A percentile compares a stretch with the other conserved stretches of the same genome.
These are phyloP conservation scores for Diatrype stigma DNA, from an alignment of 2,329 filamentous ascomycete species.

Conservation along the genomic window DNA sequence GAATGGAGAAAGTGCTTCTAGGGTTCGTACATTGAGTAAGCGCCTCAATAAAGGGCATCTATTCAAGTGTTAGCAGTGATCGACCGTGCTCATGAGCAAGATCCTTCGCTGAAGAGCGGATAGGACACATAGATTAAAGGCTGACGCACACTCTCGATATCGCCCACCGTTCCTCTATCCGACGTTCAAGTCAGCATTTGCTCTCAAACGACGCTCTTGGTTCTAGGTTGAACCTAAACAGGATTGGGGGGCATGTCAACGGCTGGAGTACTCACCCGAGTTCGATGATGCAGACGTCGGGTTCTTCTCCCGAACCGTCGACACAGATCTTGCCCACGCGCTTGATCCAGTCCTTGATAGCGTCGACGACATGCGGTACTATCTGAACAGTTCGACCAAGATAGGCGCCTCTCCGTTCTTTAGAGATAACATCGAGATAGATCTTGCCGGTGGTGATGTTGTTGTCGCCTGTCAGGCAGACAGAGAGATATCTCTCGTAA, in stretches of 20 bases:
- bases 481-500: conserved; percentile 67
- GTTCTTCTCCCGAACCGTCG: conserved; percentile 75
- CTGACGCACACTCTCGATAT: conserved; percentile 17
- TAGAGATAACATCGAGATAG: conserved; percentile 80
- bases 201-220: neutral
- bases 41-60: conserved; percentile 82
- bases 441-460: conserved; percentile 99
- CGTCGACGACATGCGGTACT: conserved; percentile 87
- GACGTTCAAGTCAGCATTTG: conserved; percentile 1
- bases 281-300: conserved; percentile 89
- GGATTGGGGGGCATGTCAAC: conserved; percentile 18
- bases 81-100: neutral
- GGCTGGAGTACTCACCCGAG: conserved; percentile 6
- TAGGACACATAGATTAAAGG: conserved; percentile 12
- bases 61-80: conserved; percentile 69
- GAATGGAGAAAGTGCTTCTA: neutral
- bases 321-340: conserved; percentile 80
- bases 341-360: conserved; percentile 89
- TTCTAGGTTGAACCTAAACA: conserved; percentile 4
- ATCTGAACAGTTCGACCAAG: conserved; percentile 86
- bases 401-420: conserved; percentile 65
- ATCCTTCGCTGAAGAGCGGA: neutral
- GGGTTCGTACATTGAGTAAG: conserved; percentile 56
- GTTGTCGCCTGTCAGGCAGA: conserved; percentile 78
- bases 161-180: conserved; percentile 18